phyloP scores from a whole-genome alignment of 225 moss, liverwort and hornwort species.

The Polytrichum commune region DNA sequence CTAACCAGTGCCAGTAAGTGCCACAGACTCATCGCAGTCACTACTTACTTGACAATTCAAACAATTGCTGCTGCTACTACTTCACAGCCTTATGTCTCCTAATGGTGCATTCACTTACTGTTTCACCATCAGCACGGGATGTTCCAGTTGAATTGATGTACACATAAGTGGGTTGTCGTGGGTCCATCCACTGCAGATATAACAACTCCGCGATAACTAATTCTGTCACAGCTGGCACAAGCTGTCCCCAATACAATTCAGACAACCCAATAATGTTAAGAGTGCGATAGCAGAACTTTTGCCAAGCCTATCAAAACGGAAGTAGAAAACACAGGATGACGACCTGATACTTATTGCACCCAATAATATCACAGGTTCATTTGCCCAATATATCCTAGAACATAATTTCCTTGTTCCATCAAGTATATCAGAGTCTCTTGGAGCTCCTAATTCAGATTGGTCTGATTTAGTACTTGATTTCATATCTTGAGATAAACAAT shows the following conservation, averaged over 20 bases:
- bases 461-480: no score
- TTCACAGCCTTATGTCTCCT: no score
- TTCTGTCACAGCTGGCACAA: slow-evolving; percentile 98
- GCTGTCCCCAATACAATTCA: slow-evolving; percentile 51
- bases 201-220: slow-evolving; percentile 97
- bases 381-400: no score
- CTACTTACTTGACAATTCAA: no score
- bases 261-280: not conserved
- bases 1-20: no score
- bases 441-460: no score
- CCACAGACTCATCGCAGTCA: no score
- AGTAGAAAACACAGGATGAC: not conserved
- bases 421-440: no score
- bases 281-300: not conserved
- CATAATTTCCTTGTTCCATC: no score
- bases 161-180: slow-evolving; percentile 97
- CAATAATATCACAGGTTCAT: not conserved
- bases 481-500: not conserved
- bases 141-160: slow-evolving; percentile 99
- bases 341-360: not conserved
- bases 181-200: slow-evolving; percentile 93
- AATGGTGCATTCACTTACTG: slow-evolving; percentile 37
- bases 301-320: not conserved
- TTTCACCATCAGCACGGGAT: slow-evolving; percentile 98
- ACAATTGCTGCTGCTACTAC: no score